Base-by-base conservation (phyloP, 495 filamentous ascomycete genomes). In the Aspergillus coremiiformis region DNA sequence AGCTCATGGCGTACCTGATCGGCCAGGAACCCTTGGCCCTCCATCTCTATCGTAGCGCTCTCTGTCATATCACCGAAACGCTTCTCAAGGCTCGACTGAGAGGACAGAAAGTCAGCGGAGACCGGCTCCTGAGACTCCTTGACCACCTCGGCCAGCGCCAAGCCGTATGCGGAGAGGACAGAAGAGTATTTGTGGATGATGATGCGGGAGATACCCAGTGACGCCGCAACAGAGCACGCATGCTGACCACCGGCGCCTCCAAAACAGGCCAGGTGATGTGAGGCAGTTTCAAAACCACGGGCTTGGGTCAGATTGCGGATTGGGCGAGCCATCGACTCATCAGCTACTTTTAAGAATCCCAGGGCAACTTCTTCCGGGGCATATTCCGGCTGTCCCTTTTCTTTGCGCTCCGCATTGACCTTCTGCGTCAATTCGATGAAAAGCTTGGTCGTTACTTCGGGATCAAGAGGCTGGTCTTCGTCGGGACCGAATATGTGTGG, bases 401-500 rank as follows among this genome's bases (percentile, higher is more conserved):
- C 62, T 1, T 54, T 58, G n/a, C 64, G 61, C 44, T 87, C 84
- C 41, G 76, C 72, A 56, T 95, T 91, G 57, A 97, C 85, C 51
- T 86, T 77, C 8, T 86, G 78, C 0, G 91, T 83, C 27, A 97
- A 71, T 51, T 92, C 83, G 43, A 84, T 70, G 56, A 98, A 89
- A 5, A 87, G 73, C 59, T 82, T 84, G 56, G 84, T 76, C 46
- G 88, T 94, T 0, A 86, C 86, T 50, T 85, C 78, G 10, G 78
- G 75, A 62, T 98, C 93, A 10, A 98, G 67, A 0, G 84, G 86
- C 64, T 96, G 85, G 53, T 96, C 76, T 63, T 98, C 93, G 33
- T 89, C 86, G 62, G 87, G 84, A 23, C 93, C 93, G 57, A 98
- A 97, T 49, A 98, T 97, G 59, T 93, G 91, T 4, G 93, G 93